Percentiles rank a stretch among this genome's conserved stretches.
These are phyloP conservation scores for Cercospora sp. DNA, from an alignment of 2,329 filamentous ascomycete genomes.

Conservation along the genomic window DNA sequence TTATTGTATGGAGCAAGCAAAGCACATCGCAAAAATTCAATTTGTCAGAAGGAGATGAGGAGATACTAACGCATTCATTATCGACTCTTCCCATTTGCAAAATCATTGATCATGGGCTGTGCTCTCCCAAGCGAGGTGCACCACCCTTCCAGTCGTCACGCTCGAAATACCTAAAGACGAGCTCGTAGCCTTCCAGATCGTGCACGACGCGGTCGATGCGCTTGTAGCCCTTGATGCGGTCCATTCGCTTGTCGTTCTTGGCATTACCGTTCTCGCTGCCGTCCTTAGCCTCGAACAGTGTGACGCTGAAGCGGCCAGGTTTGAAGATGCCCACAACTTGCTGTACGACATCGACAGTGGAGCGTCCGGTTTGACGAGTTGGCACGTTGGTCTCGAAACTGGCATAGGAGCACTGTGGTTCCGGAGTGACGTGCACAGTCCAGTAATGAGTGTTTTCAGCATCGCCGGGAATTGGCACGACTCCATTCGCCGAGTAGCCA, in stretches of 20 bases:
- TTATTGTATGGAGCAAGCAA: not conserved
- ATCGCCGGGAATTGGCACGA: constrained; percentile 72
- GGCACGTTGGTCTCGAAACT: constrained; percentile 99
- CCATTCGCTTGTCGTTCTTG: constrained; percentile 59
- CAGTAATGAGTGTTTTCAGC: constrained; percentile 74
- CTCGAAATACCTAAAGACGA: constrained; percentile 96
- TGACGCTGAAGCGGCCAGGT: constrained; percentile 96
- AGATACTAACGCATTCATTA: not conserved
- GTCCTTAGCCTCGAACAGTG: constrained; percentile 87
- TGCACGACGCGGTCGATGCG: constrained; percentile 94
- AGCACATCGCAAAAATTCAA: not conserved
- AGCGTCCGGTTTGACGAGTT: constrained; percentile 78
- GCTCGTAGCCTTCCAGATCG: constrained; percentile 93
- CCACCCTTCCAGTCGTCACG: constrained; percentile 76
- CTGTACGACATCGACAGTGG: constrained; percentile 86
- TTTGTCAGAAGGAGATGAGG: not conserved
- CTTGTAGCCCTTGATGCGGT: constrained; percentile 80
- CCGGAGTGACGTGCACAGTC: constrained; percentile 96
- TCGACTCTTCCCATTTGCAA: not conserved
- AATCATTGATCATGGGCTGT: constrained; percentile 16
- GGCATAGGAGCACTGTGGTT: constrained; percentile 94
- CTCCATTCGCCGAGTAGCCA: constrained; percentile 95
- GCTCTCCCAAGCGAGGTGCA: constrained; percentile 62
- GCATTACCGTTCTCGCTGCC: constrained; percentile 45
- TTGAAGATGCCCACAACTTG: constrained; percentile 96